Percentiles rank a stretch among this genome's conserved stretches.
These are phyloP conservation scores for Prunus kanzakura DNA, from an alignment of 306 rosid species.

Conservation along the genomic window DNA sequence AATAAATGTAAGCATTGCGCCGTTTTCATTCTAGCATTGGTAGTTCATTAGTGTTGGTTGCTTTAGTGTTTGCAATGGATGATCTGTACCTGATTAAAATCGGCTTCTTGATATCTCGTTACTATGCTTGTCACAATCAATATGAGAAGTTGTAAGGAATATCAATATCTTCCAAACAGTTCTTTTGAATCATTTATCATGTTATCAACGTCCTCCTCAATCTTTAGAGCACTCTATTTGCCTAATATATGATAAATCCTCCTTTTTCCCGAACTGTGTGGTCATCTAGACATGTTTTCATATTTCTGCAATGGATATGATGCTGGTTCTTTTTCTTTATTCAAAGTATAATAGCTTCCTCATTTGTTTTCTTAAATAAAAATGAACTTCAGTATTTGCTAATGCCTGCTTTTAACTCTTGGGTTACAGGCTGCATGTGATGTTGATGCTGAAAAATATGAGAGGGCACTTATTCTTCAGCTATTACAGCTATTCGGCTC, in stretches of 20 bases:
- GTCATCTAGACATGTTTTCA: neutral
- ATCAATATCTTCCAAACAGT: neutral
- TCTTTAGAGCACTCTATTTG: neutral
- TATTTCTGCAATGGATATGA: neutral
- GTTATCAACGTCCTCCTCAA: neutral
- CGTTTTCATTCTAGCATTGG: neutral
- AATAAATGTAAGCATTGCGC: slow-evolving; percentile 49
- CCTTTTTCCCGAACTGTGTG: neutral
- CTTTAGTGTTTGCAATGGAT: neutral
- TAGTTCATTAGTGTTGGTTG: neutral
- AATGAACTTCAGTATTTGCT: neutral
- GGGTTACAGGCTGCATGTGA: slow-evolving; percentile 66
- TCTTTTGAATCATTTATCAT: neutral
- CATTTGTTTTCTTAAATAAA: neutral
- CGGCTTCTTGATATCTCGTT: neutral
- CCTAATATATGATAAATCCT: neutral
- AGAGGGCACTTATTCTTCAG: slow-evolving; percentile 84
- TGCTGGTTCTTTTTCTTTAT: neutral
- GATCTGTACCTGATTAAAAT: neutral
- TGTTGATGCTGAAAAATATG: slow-evolving; percentile 66
- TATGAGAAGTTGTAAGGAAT: neutral
- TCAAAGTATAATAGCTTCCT: neutral
- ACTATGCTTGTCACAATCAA: neutral
- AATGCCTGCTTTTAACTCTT: neutral
- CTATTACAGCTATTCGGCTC: slow-evolving; percentile 63